These are phyloP conservation scores for Curvularia hawaiiensis DNA, from an alignment of 2,329 filamentous ascomycete species.

Conservation along the genomic window DNA sequence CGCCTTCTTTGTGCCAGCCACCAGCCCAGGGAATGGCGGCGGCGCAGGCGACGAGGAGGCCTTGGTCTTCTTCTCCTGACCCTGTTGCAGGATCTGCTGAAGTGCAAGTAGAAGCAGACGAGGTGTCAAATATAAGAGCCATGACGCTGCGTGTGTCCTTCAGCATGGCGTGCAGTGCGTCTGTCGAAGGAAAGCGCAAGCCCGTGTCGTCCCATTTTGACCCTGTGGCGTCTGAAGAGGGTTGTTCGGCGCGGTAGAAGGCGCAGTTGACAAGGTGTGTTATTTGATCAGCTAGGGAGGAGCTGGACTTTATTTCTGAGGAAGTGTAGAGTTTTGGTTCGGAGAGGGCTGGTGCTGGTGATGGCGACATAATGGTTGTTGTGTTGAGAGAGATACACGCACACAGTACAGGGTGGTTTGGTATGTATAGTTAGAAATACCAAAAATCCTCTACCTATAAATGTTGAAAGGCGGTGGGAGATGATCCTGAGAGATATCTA, in stretches of 20 bases:
- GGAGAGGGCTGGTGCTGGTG: slow-evolving; percentile 7
- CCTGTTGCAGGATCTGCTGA: neutral
- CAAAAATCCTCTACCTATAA: neutral
- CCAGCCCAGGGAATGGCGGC: slow-evolving; percentile 33
- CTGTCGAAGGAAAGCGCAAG: slow-evolving; percentile 20
- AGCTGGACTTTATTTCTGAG: slow-evolving; percentile 13
- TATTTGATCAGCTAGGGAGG: slow-evolving; percentile 18
- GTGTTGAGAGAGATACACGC: neutral
- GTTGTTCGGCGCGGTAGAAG: slow-evolving; percentile 21
- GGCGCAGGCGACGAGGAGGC: slow-evolving; percentile 26
- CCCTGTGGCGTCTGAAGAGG: slow-evolving; percentile 4
- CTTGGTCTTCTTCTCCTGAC: neutral
- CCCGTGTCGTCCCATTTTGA: slow-evolving; percentile 22
- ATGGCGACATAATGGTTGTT: neutral
- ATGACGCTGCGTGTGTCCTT: slow-evolving; percentile 15
- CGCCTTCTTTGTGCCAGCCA: slow-evolving; percentile 25
- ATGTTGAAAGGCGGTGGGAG: neutral
- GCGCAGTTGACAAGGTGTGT: slow-evolving; percentile 27
- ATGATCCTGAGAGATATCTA: neutral
- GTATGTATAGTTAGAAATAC: neutral
- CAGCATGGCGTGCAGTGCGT: slow-evolving; percentile 23
- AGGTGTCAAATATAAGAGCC: slow-evolving; percentile 17
- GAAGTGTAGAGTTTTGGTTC: slow-evolving; percentile 19
- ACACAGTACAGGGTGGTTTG: neutral
- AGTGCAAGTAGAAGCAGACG: neutral